Evolutionary conservation across 805 yeast genomes (phyloP).

Genomic region (Henningerozyma blattae): DNA sequence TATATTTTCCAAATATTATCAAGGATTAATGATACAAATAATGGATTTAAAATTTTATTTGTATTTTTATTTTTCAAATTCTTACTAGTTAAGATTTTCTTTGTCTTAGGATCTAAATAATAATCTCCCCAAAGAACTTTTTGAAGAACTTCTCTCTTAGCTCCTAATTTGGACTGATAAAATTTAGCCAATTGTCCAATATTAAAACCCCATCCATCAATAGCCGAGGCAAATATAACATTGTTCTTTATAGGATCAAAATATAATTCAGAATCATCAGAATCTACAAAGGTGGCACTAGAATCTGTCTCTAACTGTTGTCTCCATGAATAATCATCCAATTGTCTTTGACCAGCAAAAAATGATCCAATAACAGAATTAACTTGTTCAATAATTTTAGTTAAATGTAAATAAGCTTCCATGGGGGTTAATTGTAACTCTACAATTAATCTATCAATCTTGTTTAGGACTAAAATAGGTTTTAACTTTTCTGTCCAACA

Average conservation of each 20-base stretch:
- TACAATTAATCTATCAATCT: constrained; percentile 72
- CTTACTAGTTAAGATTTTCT: constrained; percentile 61
- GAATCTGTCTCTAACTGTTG: constrained; percentile 42
- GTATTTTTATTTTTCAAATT: constrained; percentile 50
- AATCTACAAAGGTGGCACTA: constrained; percentile 50
- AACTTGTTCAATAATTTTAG: constrained; percentile 78
- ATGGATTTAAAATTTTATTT: constrained; percentile 54
- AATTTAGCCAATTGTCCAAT: constrained; percentile 79
- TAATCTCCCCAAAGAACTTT: constrained; percentile 95
- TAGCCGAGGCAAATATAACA: constrained; percentile 81
- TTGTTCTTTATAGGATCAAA: constrained; percentile 82
- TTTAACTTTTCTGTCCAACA: constrained; percentile 89
- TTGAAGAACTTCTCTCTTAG: constrained; percentile 64
- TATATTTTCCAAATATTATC: constrained; percentile 92
- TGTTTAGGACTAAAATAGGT: constrained; percentile 81
- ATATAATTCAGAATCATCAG: constrained; percentile 70
- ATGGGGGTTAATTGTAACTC: constrained; percentile 73
- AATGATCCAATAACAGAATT: constrained; percentile 91
- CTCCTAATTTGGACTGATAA: constrained; percentile 74
- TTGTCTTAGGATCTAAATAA: constrained; percentile 80
- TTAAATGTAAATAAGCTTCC: constrained; percentile 77
- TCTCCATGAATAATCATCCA: constrained; percentile 69
- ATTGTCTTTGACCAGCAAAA: constrained; percentile 85
- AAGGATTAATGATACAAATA: constrained; percentile 76
- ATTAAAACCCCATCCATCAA: constrained; percentile 97